Evolutionary conservation across 192 early-diverging fungal species (phyloP), one percentile per base, ranked within the genome.

Genomic region (Spinellus fusiger): DNA sequence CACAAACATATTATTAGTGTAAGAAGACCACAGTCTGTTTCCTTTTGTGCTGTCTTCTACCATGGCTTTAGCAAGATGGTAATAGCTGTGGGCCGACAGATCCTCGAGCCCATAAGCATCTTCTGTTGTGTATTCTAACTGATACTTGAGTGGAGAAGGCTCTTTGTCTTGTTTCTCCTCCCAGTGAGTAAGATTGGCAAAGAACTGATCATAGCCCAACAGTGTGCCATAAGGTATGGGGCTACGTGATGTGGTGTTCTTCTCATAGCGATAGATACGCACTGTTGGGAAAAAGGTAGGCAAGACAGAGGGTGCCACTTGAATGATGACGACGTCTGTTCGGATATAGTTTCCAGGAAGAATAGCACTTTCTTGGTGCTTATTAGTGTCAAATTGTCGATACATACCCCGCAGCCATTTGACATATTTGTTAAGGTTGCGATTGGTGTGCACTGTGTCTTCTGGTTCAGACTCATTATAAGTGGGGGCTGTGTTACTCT

Each of bases 241-340:
- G 13, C 38, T 23, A 0, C 38, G 20, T 18, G 23, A 56, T 1
- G 49, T 35, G 0, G 46, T 29, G 22, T 40, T 20, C 22, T 69
- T 49, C 28, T 80, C 71, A 33, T 89, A 89, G 49, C 73, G 62
- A 28, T 79, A 80, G 0, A 86, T 71, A 18, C 85, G 77, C 47
- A 86, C 75, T 0, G 77, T 62, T 13, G 87, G 87, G 46, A 79
- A 64, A 53, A 80, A 84, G 6, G 73, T 81, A 13, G 87, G 87
- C 7, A 87, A 68, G 0, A 89, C 79, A 48, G 82, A 80, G 0
- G 87, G 87, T n/a, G 81, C 73, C 0, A 89, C 29, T 31, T 72
- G 40, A 25, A 61, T 54, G n/a, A 62, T 15, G 10, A 59, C 56
- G 5, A 59, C 44, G 13, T 37, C 15, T 44, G 35, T 40, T 25